These are phyloP conservation scores for Neofusicoccum laricinum DNA, from an alignment of 2,329 filamentous ascomycete species.

Conservation along the genomic window DNA sequence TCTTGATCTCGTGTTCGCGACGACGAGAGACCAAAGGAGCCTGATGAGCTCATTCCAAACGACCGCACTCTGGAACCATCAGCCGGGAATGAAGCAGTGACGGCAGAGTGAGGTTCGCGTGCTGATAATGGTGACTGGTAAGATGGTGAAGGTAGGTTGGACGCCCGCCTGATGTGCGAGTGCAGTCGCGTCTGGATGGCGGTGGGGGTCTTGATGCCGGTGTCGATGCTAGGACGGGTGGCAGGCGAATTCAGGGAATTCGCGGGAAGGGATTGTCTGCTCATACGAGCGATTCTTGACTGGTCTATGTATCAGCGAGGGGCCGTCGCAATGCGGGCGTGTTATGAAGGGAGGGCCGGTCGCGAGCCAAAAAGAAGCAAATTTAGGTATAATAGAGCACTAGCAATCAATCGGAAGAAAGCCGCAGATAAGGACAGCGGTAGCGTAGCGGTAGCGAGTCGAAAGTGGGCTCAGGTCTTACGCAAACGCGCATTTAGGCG, in stretches of 20 bases:
- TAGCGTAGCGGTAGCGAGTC: background rate
- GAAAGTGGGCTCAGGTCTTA: slow-evolving; percentile 9
- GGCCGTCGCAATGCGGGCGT: background rate
- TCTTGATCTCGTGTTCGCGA: slow-evolving; percentile 7
- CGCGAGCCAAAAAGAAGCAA: slow-evolving; percentile 6
- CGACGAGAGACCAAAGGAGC: slow-evolving; percentile 2
- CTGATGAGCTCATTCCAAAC: slow-evolving; percentile 7
- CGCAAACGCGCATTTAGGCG: slow-evolving; percentile 10
- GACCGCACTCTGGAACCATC: slow-evolving; percentile 9
- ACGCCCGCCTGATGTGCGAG: slow-evolving; percentile 29
- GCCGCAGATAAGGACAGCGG: slow-evolving; percentile 4
- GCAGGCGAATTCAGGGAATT: slow-evolving; percentile 26
- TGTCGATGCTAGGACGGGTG: slow-evolving; percentile 25
- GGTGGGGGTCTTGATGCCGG: slow-evolving; percentile 28
- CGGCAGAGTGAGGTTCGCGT: background rate
- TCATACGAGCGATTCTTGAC: slow-evolving; percentile 37
- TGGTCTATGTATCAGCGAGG: slow-evolving; percentile 18
- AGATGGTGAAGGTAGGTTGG: slow-evolving; percentile 30
- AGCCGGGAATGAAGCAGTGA: slow-evolving; percentile 4
- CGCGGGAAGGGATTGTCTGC: slow-evolving; percentile 34
- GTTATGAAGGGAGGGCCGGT: slow-evolving; percentile 11
- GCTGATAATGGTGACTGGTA: slow-evolving; percentile 15
- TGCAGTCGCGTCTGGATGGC: slow-evolving; percentile 27
- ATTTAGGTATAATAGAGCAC: background rate
- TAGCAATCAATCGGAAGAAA: slow-evolving; percentile 6